These are phyloP conservation scores for Talaromyces verruculosus DNA, from an alignment of 2,329 filamentous ascomycete genomes.

Conservation along the genomic window DNA sequence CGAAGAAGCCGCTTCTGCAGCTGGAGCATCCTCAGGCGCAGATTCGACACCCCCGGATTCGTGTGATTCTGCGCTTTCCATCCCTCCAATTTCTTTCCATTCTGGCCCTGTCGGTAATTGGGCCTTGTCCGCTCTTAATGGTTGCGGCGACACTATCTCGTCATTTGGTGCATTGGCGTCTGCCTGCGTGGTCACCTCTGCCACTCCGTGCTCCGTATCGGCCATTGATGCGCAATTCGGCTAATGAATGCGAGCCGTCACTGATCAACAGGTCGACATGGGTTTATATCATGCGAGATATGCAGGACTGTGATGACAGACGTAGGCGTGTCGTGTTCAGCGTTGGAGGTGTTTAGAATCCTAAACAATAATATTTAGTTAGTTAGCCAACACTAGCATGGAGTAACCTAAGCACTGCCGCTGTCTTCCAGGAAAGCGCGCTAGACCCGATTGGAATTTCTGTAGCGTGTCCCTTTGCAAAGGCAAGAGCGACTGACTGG, in stretches of 20 bases:
- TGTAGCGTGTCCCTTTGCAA: constrained; percentile 23
- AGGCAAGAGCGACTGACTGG: constrained; percentile 4
- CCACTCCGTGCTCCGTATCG: constrained; percentile 40
- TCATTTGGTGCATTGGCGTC: constrained; percentile 31
- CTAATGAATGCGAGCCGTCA: constrained; percentile 31
- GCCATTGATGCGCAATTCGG: constrained; percentile 44
- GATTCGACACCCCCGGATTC: constrained; percentile 27
- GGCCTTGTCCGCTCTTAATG: constrained; percentile 36
- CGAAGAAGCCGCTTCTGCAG: constrained; percentile 23
- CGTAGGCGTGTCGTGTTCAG: background rate
- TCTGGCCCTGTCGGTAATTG: constrained; percentile 31
- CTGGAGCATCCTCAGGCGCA: constrained; percentile 24
- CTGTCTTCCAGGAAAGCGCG: constrained; percentile 5
- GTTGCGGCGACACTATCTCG: constrained; percentile 29
- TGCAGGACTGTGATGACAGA: background rate
- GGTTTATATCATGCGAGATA: constrained; percentile 7
- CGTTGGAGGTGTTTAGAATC: background rate
- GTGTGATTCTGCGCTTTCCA: constrained; percentile 22
- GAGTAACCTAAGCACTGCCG: constrained; percentile 2
- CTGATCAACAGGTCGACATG: constrained; percentile 31
- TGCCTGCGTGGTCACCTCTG: constrained; percentile 30
- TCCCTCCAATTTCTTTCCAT: constrained; percentile 32
- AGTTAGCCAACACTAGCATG: background rate
- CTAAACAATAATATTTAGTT: constrained; percentile 6
- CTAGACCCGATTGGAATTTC: constrained; percentile 9